A percentile compares a stretch with the other conserved stretches of the same genome.
Conservation (phyloP, 2,329 filamentous ascomycete species). For the Xylaria sp. region DNA sequence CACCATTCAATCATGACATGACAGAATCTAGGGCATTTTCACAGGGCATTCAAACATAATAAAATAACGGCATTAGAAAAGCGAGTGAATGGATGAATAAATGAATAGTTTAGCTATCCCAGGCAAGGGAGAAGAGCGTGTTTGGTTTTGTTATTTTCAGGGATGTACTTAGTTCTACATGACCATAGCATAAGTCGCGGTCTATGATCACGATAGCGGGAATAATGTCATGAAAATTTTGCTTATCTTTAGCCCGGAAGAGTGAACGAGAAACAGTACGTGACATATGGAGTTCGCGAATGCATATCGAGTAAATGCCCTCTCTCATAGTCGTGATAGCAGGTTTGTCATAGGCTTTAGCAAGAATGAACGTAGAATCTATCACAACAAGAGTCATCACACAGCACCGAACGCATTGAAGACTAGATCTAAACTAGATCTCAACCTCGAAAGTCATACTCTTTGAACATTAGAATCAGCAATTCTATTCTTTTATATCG, state of each 20-base stretch:
- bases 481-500: no score
- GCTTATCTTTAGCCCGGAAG: neutral
- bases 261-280: neutral
- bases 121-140: neutral
- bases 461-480: no score
- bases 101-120: neutral
- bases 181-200: neutral
- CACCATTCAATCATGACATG: slow-evolving; percentile 7
- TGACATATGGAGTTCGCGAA: neutral
- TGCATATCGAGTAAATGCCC: no score
- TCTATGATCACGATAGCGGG: neutral
- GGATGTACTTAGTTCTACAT: neutral
- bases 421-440: no score
- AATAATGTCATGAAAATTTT: neutral
- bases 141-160: neutral
- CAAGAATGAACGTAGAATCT: no score
- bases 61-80: slow-evolving; percentile 18
- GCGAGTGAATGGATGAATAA: neutral
- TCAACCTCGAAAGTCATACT: no score
- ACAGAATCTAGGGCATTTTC: slow-evolving; percentile 10
- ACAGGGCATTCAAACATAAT: slow-evolving; percentile 2
- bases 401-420: no score
- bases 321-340: no score
- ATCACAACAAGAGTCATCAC: no score
- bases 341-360: no score